Evolutionary conservation across 208 protist genomes (phyloP), one percentile per base, ranked within the genome.

Genomic region (Leishmania braziliensis): DNA sequence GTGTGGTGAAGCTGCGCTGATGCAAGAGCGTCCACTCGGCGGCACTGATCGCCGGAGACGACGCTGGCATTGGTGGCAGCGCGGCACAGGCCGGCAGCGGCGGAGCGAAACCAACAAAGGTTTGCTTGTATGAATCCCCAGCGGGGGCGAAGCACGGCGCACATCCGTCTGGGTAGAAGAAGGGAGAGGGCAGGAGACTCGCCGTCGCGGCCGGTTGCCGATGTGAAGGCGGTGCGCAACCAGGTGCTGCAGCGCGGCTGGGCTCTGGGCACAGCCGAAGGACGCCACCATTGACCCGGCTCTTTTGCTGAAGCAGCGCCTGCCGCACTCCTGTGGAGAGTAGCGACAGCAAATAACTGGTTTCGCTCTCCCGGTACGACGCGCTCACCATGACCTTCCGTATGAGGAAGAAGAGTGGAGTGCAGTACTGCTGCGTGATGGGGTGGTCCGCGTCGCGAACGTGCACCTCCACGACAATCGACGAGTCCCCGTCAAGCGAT

Each of bases 391-490:
- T 58, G 3, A 80, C 83, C n/a, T 87, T 84, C 58, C 82, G 84
- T 43, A 92, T 83, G n/a, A 96, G 86, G 54, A 96, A 92, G 83
- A 96, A 96, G 9, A 95, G 79, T 14, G 93, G 91, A 16, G 91
- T 78, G 51, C 82, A 86, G 87, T 91, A 95, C 56, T 92, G 84
- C 63, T 85, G 83, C 20, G 81, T 82, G 56, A 96, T 89, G 51
- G 84, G 86, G 80, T 94, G 91, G 48, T 26, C 71, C 10, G 36
- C 48, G 75, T 94, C 84, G 20, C 87, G 73, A 62, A 90, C 77
- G 84, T 96, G 93, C 76, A 95, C 84, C 77, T 96, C 91, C 16
- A 96, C 91, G 62, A 48, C 68, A 36, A 88, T 50, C 51, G 82
- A 68, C 33, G 63, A 39, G n/a, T 85, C 82, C 5, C 56, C 3